Base-by-base conservation (phyloP, 1,284 basidiomycete genomes). In the Serendipita sp. region DNA sequence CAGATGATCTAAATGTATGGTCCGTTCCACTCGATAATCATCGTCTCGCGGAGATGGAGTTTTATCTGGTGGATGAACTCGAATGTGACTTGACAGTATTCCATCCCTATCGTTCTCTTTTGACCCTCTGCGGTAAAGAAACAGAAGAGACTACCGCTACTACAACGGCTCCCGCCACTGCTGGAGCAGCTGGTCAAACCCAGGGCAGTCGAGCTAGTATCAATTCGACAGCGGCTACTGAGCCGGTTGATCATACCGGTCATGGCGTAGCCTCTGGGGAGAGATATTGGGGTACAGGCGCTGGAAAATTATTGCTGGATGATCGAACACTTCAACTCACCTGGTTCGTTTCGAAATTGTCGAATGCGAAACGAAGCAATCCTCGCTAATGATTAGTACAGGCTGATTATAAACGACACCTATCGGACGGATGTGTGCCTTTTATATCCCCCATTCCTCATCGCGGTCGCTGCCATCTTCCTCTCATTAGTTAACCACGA, bases 21-120 rank as follows among this genome's bases (percentile, higher is more conserved):
- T 75, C 81, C 38, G 92, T 95, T 69, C 84, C 90, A 0, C 81
- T 85, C 0, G 93, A 97, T 70, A 86, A 92, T 68, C 82, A 86
- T n/a, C 92, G 91, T 70, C 76, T 99, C 3, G 95, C 94, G 3
- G 94, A 98, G 73, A 97, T 97, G 94, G 95, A 98, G 73, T 98
- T 98, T 75, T 98, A 97, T 74, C 82, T 99, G 12, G 83, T 99
- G 22, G 92, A 93, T 69, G 95, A 99, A 72, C 82, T 99, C 45
- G 93, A 96, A 72, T 98, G 95, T 70, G 93, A 98, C 74, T 77
- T 99, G 45, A 82, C 88, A 60, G 80, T 98, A 4, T 97, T 93
- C 72, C 95, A 98, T 72, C 93, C 95, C 0, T 99, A 98, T 74
- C 84, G 91, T 50, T 88, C 90, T 0, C 80, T 98, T 38, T 75